Evolutionary conservation across 2,329 filamentous ascomycete genomes (phyloP).

Genomic region (Curvularia hawaiiensis): DNA sequence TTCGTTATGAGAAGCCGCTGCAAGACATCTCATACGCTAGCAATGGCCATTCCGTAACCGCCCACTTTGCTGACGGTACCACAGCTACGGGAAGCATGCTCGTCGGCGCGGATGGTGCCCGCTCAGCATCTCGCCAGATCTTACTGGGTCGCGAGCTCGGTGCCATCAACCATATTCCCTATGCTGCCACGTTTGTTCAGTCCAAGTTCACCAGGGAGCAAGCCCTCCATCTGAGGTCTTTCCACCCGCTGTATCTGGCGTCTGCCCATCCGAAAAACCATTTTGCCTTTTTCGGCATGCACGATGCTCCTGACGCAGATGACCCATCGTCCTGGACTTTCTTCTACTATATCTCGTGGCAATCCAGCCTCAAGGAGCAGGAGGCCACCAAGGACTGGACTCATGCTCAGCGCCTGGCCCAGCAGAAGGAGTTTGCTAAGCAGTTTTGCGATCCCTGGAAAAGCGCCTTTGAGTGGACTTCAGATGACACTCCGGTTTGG

Average conservation of each 20-base stretch:
- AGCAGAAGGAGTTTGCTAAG: constrained; percentile 49
- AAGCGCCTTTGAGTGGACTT: constrained; percentile 44
- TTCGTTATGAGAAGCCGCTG: constrained; percentile 49
- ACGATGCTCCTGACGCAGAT: constrained; percentile 47
- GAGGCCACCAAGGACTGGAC: constrained; percentile 44
- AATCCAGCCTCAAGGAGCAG: constrained; percentile 49
- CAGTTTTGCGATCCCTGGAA: constrained; percentile 54
- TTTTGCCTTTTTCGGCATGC: constrained; percentile 55
- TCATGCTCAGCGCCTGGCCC: constrained; percentile 44
- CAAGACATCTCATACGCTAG: constrained; percentile 40
- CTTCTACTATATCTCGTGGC: constrained; percentile 57
- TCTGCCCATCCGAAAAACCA: constrained; percentile 52
- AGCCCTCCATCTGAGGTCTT: constrained; percentile 51
- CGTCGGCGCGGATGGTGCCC: constrained; percentile 46
- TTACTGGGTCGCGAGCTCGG: constrained; percentile 36
- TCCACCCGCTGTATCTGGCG: constrained; percentile 53
- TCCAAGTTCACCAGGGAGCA: constrained; percentile 50
- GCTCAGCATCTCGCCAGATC: constrained; percentile 36
- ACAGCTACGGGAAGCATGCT: constrained; percentile 39
- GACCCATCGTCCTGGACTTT: constrained; percentile 52
- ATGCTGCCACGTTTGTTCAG: constrained; percentile 54
- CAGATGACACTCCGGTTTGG: constrained; percentile 42
- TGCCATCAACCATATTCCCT: constrained; percentile 48
- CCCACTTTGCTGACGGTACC: constrained; percentile 43
- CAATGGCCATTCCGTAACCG: constrained; percentile 41